Evolutionary conservation across 371 early-diverging fungal genomes (phyloP), one percentile per base, ranked within the genome.

Genomic region (Basidiobolus meristosporus): DNA sequence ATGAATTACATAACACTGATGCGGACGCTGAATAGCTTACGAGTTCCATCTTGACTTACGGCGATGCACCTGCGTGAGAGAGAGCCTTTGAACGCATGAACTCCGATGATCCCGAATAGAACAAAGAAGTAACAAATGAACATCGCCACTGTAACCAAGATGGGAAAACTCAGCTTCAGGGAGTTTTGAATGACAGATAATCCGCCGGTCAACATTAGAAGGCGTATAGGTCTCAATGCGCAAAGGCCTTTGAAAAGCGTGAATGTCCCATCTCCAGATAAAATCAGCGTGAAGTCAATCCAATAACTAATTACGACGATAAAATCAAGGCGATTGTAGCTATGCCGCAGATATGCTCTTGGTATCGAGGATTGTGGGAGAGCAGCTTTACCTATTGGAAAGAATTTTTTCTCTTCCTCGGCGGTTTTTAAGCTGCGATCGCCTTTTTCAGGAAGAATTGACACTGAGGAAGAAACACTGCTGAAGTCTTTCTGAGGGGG

Each of bases 301-400:
- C 72, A 76, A 52, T 60, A 76, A 5, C 57, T 52, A 0, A 64
- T 12, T 0, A 76, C 62, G 0, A 74, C 60, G 7, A 73, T 28
- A 34, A 73, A 57, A 42, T 76, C 77, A 20, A 76, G 58, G n/a
- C 77, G 59, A 39, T 73, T 73, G 67, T 69, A 76, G 35, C 67
- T 65, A 36, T 76, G 77, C 11, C 77, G 56, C 15, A 76, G 54
- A 37, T 61, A 76, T 0, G 77, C n/a, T n/a, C n/a, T n/a, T n/a
- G n/a, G n/a, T n/a, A n/a, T n/a, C n/a, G n/a, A n/a, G n/a, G n/a
- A n/a, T n/a, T n/a, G n/a, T n/a, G n/a, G n/a, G n/a, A n/a, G n/a
- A n/a, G n/a, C n/a, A n/a, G n/a, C n/a, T n/a, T n/a, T n/a, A n/a
- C n/a, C n/a, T n/a, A n/a, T n/a, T n/a, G n/a, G n/a, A n/a, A n/a